A percentile compares a stretch with the other conserved stretches of the same genome.
Conservation (phyloP, 1,284 basidiomycete species). For the Puccinia polysora region DNA sequence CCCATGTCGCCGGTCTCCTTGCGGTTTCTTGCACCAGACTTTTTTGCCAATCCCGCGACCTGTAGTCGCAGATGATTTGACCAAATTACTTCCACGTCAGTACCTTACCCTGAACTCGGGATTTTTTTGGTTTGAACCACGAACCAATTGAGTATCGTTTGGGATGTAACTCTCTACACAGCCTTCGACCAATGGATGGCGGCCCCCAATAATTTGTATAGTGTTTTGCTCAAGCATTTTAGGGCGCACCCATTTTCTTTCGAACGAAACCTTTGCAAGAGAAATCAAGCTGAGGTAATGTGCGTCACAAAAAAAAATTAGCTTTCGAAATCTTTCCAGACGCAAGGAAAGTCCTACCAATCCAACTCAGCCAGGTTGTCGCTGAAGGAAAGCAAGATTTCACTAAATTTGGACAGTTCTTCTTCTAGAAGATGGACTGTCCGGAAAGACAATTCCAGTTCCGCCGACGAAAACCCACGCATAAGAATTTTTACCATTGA, state of each 20-base stretch:
- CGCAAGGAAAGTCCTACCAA: constrained; percentile 7
- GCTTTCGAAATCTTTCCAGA: not conserved
- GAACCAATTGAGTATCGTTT: constrained; percentile 36
- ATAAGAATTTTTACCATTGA: too few relatives aligned
- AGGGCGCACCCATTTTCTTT: constrained; percentile 33
- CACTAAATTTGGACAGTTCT: constrained; percentile 2
- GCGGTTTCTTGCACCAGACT: not conserved
- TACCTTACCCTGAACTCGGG: not conserved
- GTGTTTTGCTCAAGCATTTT: constrained; percentile 22
- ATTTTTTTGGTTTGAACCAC: not conserved
- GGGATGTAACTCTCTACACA: constrained; percentile 38
- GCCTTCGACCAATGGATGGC: constrained; percentile 41
- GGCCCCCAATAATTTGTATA: constrained; percentile 28
- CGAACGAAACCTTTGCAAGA: constrained; percentile 23
- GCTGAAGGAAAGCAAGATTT: constrained; percentile 11
- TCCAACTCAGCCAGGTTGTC: constrained; percentile 31
- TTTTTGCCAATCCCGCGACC: not conserved
- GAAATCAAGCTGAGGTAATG: constrained; percentile 19
- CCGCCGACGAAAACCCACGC: too few relatives aligned
- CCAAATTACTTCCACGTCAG: not conserved
- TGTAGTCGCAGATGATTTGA: not conserved
- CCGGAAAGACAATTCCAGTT: too few relatives aligned
- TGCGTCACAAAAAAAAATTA: not conserved
- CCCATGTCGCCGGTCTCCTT: not conserved
- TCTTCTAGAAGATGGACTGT: constrained; percentile 33